These are phyloP conservation scores for Boletus rubescentipes DNA, from an alignment of 768 basidiomycete species.

Conservation along the genomic window DNA sequence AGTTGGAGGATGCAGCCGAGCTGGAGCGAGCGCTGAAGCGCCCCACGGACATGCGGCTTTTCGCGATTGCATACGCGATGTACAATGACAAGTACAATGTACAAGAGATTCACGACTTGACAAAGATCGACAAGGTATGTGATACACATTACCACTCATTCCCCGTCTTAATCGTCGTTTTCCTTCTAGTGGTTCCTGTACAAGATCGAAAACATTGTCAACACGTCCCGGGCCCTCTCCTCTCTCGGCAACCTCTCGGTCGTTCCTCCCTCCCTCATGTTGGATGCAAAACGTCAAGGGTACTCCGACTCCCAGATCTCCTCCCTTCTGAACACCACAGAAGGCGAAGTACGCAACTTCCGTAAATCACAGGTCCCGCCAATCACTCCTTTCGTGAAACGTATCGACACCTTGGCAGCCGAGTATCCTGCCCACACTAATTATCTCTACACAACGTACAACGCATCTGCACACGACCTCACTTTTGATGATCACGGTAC, in stretches of 20 bases:
- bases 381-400: constrained; percentile 96
- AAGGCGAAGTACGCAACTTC: constrained; percentile 76
- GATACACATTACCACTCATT: not conserved
- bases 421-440: constrained; percentile 99
- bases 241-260: constrained; percentile 65
- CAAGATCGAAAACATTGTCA: constrained; percentile 98
- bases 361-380: constrained; percentile 72
- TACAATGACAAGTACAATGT: constrained; percentile 90
- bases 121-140: constrained; percentile 93
- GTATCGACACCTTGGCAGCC: constrained; percentile 97
- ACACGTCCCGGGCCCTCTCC: constrained; percentile 76
- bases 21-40: constrained; percentile 73
- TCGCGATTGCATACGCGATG: constrained; percentile 98
- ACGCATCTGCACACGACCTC: constrained; percentile 93
- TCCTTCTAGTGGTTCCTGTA: constrained; percentile 86
- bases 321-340: constrained; percentile 68
- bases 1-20: constrained; percentile 64
- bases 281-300: constrained; percentile 88
- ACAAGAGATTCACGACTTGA: constrained; percentile 86
- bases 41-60: constrained; percentile 95
- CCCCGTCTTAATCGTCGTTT: not conserved
- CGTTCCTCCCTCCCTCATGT: constrained; percentile 75
- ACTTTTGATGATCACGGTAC: constrained; percentile 95
- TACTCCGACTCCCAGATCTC: constrained; percentile 95
- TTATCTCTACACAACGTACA: constrained; percentile 99